phyloP scores from a whole-genome alignment of 805 yeast genomes.

The Deakozyma indianensis region DNA sequence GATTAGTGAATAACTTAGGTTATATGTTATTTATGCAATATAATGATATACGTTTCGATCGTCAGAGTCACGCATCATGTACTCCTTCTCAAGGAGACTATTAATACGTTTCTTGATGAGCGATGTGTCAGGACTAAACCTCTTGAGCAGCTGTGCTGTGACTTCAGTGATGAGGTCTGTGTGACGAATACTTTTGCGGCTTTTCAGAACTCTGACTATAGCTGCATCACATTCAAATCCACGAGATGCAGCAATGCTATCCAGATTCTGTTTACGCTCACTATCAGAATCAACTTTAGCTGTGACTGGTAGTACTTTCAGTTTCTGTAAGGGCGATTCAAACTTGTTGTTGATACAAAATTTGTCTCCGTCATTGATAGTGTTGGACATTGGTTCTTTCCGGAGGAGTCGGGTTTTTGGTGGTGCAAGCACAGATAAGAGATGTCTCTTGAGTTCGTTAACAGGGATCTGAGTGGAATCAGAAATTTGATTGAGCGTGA shows the following conservation, averaged over 20 bases:
- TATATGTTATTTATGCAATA: conserved; percentile 29
- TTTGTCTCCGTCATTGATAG: conserved; percentile 44
- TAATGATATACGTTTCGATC: conserved; percentile 50
- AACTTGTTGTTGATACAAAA: conserved; percentile 59
- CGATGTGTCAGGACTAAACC: conserved; percentile 58
- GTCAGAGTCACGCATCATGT: conserved; percentile 54
- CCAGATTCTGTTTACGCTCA: conserved; percentile 36
- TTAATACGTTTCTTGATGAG: conserved; percentile 62
- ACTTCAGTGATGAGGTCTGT: conserved; percentile 55
- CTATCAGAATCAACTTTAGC: conserved; percentile 37
- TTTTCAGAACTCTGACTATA: conserved; percentile 72
- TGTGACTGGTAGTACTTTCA: conserved; percentile 62
- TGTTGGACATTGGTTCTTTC: conserved; percentile 63
- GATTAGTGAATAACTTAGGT: neutral
- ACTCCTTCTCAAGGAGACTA: conserved; percentile 66
- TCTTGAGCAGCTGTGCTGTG: conserved; percentile 37
- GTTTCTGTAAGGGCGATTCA: conserved; percentile 49
- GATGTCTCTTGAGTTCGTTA: conserved; percentile 53
- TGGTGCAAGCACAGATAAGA: conserved; percentile 72
- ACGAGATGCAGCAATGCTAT: conserved; percentile 47
- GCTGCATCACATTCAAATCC: conserved; percentile 69
- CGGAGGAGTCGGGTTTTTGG: conserved; percentile 57
- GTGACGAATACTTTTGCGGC: conserved; percentile 45
- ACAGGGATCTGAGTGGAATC: conserved; percentile 58
- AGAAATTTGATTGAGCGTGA: conserved; percentile 49